These are phyloP conservation scores for Zangia roseola DNA, from an alignment of 768 basidiomycete species.

Conservation along the genomic window DNA sequence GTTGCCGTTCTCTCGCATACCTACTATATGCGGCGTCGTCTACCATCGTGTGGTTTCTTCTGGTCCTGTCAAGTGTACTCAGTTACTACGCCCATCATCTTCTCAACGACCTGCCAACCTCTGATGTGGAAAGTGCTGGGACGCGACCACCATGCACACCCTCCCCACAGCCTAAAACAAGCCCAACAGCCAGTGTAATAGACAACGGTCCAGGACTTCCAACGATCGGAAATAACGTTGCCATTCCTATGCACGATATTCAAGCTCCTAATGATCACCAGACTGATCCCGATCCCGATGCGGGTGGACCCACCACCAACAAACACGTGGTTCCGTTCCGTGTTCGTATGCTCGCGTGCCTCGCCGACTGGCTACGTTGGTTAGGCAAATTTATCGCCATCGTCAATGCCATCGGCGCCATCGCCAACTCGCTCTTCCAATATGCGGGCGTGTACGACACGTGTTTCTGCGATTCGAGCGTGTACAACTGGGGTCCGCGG, in stretches of 20 bases:
- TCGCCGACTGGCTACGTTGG: constrained; percentile 25
- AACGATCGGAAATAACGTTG: fast-evolving
- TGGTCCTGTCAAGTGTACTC: constrained; percentile 30
- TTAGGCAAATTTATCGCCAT: constrained; percentile 29
- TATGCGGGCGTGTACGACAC: constrained; percentile 25
- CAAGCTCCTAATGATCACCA: not conserved
- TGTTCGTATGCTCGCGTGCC: not conserved
- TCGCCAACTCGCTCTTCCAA: constrained; percentile 30
- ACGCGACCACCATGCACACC: not conserved
- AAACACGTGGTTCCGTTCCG: not conserved
- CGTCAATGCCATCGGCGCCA: constrained; percentile 26
- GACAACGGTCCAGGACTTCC: not conserved
- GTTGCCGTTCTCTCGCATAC: constrained; percentile 35
- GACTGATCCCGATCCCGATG: not conserved
- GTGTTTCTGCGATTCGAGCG: constrained; percentile 33
- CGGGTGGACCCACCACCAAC: not conserved
- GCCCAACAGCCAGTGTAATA: not conserved
- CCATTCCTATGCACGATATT: not conserved
- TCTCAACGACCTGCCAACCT: not conserved
- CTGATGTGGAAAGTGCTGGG: not conserved
- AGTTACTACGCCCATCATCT: constrained; percentile 20
- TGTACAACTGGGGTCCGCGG: constrained; percentile 9
- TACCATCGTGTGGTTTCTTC: constrained; percentile 30
- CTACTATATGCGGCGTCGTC: constrained; percentile 30
- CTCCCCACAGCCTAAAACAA: too few species aligned